Evolutionary conservation across 257 asterid species (phyloP).

Genomic region (Leptodermis oblonga): DNA sequence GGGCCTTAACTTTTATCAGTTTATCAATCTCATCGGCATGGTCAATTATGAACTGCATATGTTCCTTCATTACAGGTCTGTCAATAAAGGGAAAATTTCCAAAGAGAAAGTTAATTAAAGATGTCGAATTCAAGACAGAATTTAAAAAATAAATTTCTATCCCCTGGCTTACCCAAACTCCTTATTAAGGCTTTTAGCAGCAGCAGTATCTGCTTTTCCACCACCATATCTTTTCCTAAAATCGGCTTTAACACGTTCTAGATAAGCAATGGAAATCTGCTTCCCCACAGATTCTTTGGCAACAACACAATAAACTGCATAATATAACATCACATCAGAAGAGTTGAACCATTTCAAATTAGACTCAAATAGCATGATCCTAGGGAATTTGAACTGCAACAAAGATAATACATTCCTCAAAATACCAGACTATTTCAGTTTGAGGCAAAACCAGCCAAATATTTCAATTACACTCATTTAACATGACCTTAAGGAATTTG

Average conservation of each 20-base stretch:
- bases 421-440: not conserved
- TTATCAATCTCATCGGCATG: constrained; percentile 93
- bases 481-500: not conserved
- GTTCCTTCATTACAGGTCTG: constrained; percentile 87
- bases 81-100: constrained; percentile 6
- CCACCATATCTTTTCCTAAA: constrained; percentile 91
- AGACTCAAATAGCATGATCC: not conserved
- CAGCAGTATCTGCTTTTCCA: constrained; percentile 90
- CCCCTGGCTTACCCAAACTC: constrained; percentile 66
- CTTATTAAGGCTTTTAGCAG: constrained; percentile 82
- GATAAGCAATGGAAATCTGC: constrained; percentile 77
- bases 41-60: constrained; percentile 84
- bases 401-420: not conserved
- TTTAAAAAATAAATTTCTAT: not conserved
- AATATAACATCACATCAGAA: constrained; percentile 1
- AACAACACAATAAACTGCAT: constrained; percentile 87
- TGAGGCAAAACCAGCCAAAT: not conserved
- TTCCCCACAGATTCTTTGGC: constrained; percentile 90
- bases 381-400: not conserved
- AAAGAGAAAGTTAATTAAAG: not conserved
- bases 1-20: constrained; percentile 82
- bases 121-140: constrained; percentile 2
- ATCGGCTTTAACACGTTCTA: constrained; percentile 85
- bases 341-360: not conserved
- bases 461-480: not conserved